Evolutionary conservation across 305 asterid species (phyloP).

Genomic region (Fraxinus floribunda): DNA sequence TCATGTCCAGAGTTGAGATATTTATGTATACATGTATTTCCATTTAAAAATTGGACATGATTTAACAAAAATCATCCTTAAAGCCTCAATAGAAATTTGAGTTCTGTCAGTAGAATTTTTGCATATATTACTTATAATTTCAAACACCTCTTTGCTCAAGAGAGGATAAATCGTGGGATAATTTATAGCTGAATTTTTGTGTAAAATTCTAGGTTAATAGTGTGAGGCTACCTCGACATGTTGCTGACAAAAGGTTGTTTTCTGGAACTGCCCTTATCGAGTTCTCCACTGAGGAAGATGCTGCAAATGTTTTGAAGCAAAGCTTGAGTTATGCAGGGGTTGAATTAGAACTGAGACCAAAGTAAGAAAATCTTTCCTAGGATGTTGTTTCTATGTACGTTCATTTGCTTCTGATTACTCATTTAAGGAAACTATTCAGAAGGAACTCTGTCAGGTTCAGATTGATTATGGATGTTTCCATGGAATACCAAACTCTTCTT

Average conservation of each 20-base stretch:
- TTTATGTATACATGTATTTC: not conserved
- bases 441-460: not conserved
- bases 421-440: not conserved
- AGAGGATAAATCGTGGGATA: not conserved
- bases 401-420: not conserved
- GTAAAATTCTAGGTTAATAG: slow-evolving; percentile 70
- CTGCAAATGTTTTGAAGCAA: slow-evolving; percentile 59
- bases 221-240: slow-evolving; percentile 98
- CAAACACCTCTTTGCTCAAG: not conserved
- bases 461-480: not conserved
- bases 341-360: slow-evolving; percentile 72
- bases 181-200: not conserved
- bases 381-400: slow-evolving; percentile 1
- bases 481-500: not conserved
- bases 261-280: slow-evolving; percentile 93
- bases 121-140: not conserved
- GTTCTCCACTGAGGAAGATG: slow-evolving; percentile 85
- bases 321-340: slow-evolving; percentile 67
- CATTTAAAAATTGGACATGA: not conserved
- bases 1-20: not conserved
- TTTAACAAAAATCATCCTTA: not conserved
- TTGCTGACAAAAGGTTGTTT: slow-evolving; percentile 71
- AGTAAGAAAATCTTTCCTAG: slow-evolving; percentile 45
- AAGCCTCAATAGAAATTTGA: not conserved
- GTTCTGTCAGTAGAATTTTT: not conserved